Percentiles rank a stretch among this genome's conserved stretches.
These are phyloP conservation scores for Mycocentrospora acerina DNA, from an alignment of 2,329 filamentous ascomycete genomes.

Conservation along the genomic window DNA sequence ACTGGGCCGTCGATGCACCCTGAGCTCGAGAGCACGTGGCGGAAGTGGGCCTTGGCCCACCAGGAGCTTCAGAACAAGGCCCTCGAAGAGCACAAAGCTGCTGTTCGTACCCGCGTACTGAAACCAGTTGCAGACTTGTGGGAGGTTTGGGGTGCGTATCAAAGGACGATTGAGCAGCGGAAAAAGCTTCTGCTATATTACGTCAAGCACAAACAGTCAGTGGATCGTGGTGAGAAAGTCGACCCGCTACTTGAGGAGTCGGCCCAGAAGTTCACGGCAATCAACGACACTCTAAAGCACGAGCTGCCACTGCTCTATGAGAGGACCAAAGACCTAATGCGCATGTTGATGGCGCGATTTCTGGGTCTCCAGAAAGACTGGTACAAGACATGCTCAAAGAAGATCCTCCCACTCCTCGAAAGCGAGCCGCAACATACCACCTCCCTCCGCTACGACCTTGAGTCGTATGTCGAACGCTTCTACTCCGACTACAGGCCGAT, in stretches of 20 bases:
- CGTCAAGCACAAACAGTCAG: conserved; percentile 75
- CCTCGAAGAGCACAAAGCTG: conserved; percentile 73
- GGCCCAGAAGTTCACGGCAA: conserved; percentile 83
- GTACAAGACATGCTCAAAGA: conserved; percentile 81
- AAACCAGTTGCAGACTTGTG: conserved; percentile 79
- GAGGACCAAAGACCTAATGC: conserved; percentile 80
- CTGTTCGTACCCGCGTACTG: conserved; percentile 80
- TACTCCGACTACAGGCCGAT: conserved; percentile 75
- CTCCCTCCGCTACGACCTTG: conserved; percentile 63
- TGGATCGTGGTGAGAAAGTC: conserved; percentile 78
- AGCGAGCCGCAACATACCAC: conserved; percentile 45
- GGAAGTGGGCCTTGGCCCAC: conserved; percentile 83
- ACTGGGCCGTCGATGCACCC: conserved; percentile 62
- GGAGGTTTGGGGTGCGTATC: conserved; percentile 78
- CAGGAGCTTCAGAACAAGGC: conserved; percentile 81
- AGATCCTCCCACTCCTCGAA: conserved; percentile 73
- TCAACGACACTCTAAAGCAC: conserved; percentile 91
- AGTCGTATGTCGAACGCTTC: conserved; percentile 77
- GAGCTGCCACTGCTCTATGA: conserved; percentile 83
- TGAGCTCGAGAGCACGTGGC: conserved; percentile 92
- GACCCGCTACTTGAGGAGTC: conserved; percentile 83
- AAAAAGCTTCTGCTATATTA: conserved; percentile 91
- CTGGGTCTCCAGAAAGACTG: conserved; percentile 81
- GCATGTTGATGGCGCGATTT: conserved; percentile 79
- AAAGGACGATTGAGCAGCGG: conserved; percentile 89